Percentiles rank a stretch among this genome's conserved stretches.
Conservation (phyloP, 495 filamentous ascomycete genomes). For the Mytilinidion resinicola region DNA sequence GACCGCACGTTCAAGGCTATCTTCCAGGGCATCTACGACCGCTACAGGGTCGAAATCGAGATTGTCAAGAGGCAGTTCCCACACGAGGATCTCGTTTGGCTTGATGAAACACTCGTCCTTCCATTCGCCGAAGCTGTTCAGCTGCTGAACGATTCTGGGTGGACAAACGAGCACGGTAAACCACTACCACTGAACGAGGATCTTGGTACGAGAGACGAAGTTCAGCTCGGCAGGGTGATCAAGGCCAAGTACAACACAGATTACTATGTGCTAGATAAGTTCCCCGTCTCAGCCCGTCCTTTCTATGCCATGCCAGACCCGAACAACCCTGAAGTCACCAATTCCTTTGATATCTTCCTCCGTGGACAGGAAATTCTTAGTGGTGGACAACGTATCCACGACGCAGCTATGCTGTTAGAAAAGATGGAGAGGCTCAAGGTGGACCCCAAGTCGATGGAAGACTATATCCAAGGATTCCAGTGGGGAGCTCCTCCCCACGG, state of each 20-base stretch:
- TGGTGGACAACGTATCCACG: constrained; percentile 87
- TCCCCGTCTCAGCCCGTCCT: constrained; percentile 72
- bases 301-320: constrained; percentile 95
- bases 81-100: constrained; percentile 66
- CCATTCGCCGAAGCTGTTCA: constrained; percentile 73
- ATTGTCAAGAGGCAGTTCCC: constrained; percentile 55
- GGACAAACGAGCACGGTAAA: constrained; percentile 69
- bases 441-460: constrained; percentile 69
- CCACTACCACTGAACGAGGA: constrained; percentile 65
- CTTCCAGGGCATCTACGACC: constrained; percentile 58
- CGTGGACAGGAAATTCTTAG: constrained; percentile 90
- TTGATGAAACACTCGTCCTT: constrained; percentile 74
- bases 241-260: constrained; percentile 83
- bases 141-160: constrained; percentile 76
- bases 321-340: constrained; percentile 63
- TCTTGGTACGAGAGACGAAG: constrained; percentile 76
- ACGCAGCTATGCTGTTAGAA: constrained; percentile 63
- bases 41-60: constrained; percentile 39
- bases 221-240: constrained; percentile 74
- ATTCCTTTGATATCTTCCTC: constrained; percentile 94
- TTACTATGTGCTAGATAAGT: constrained; percentile 94
- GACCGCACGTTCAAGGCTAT: constrained; percentile 85
- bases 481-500: constrained; percentile 87
- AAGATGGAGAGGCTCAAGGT: constrained; percentile 72
- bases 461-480: constrained; percentile 82